Base-by-base conservation (phyloP, 1,284 basidiomycete genomes). In the Schizophyllum amplum region DNA sequence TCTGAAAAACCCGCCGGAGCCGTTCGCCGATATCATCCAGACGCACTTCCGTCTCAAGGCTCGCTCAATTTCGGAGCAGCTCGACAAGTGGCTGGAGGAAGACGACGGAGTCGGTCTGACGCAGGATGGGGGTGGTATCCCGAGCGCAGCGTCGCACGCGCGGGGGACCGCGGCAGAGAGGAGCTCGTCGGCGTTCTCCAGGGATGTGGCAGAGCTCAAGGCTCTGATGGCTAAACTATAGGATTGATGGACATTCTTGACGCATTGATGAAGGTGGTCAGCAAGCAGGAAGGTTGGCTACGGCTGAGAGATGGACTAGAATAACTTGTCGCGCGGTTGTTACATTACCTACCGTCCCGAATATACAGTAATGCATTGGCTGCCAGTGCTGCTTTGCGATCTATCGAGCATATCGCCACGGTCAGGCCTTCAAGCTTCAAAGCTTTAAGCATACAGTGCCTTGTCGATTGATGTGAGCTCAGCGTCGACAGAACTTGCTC, bases 1-100 rank as follows among this genome's bases (percentile, higher is more conserved):
- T 66, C 72, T 96, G 63, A 87, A 84, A 68, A 80, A 79, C 51
- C 89, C 92, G 21, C 90, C 92, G 11, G 88, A 86, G 61, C 84
- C 87, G 56, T 95, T 93, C 66, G 83, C 74, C 47, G 87, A 92
- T 59, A 82, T 94, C 58, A 87, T 97, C 65, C 83, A 81, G 47
- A 94, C 92, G 0, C 94, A 96, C 71, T 96, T 92, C 75, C 79
- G 86, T n/a, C 73, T 95, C 54, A 96, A 95, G 68, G 83, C 90
- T 0, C 75, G 75, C 48, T 78, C 80, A 1, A 82, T 97, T 59
- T 70, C 72, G 21, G 68, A 76, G 27, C 92, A 94, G 69, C 74
- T 96, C n/a, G 87, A 93, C 64, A 74, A 81, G 61, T 95, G 88
- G 92, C 70, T 91, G 20, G 67, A 69, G 15, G 71, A 81, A 58